A percentile compares a stretch with the other conserved stretches of the same genome.
Conservation (phyloP, 192 early-diverging fungal species). For the Backusella mclennaniae region DNA sequence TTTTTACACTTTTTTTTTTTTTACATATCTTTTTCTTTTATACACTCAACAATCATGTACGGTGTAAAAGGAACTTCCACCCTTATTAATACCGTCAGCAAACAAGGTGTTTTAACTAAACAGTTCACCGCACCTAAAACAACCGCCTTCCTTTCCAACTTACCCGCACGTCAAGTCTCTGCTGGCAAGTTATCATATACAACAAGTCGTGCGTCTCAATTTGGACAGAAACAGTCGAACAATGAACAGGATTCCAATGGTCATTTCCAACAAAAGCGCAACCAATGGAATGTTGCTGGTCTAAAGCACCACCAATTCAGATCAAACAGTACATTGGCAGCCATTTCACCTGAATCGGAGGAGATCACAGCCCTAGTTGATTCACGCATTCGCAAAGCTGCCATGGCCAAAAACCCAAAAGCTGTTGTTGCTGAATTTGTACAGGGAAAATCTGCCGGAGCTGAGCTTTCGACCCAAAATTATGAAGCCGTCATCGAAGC, state of each 20-base stretch:
- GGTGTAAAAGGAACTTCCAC: conserved; percentile 33
- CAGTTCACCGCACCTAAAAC: conserved; percentile 28
- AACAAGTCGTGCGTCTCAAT: background rate
- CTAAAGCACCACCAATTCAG: background rate
- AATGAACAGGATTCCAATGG: conserved; percentile 13
- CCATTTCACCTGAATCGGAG: background rate
- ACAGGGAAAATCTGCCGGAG: conserved; percentile 3
- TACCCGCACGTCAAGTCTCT: conserved; percentile 29
- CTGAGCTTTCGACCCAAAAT: background rate
- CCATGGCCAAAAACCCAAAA: background rate
- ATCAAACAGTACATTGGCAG: background rate
- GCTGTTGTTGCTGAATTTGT: conserved; percentile 22
- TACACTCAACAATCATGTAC: conserved; percentile 18
- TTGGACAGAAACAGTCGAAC: background rate
- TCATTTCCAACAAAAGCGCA: conserved; percentile 1
- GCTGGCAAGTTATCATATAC: conserved; percentile 25
- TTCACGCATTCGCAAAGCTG: background rate
- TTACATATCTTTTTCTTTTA: background rate
- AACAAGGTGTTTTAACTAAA: conserved; percentile 35
- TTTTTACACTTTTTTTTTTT: background rate
- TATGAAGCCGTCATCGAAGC: conserved; percentile 30
- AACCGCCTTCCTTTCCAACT: conserved; percentile 15
- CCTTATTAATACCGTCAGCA: conserved; percentile 29
- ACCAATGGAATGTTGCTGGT: background rate
- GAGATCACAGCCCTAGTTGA: conserved; percentile 2